Evolutionary conservation across 2,329 filamentous ascomycete species (phyloP).

Genomic region (Penicillium frequentans): DNA sequence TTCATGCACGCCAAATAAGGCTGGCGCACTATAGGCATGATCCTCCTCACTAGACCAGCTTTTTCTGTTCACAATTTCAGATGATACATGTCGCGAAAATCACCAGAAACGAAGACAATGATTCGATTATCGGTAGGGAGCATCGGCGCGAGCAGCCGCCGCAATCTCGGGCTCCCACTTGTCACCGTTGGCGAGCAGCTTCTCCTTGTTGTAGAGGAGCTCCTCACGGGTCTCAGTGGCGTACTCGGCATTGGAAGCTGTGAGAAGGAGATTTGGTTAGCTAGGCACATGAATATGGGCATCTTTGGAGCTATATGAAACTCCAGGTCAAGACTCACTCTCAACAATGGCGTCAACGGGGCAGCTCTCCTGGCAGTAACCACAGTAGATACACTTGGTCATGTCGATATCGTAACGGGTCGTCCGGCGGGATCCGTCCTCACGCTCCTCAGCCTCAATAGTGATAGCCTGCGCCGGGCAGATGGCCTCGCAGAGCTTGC

Average conservation of each 20-base stretch:
- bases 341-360: constrained; percentile 93
- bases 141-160: constrained; percentile 86
- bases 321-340: constrained; percentile 47
- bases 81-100: neutral
- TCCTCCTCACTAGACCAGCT: constrained; percentile 6
- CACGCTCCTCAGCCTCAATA: constrained; percentile 97
- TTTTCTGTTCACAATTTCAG: constrained; percentile 4
- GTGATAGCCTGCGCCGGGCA: constrained; percentile 98
- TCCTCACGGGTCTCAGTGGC: constrained; percentile 83
- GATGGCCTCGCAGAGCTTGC: constrained; percentile 98
- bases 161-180: constrained; percentile 98
- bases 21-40: constrained; percentile 3
- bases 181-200: constrained; percentile 83
- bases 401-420: constrained; percentile 99
- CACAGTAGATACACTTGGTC: constrained; percentile 99
- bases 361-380: constrained; percentile 98
- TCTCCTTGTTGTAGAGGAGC: constrained; percentile 97
- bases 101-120: neutral
- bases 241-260: constrained; percentile 71
- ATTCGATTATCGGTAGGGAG: constrained; percentile 73
- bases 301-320: neutral
- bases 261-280: constrained; percentile 1
- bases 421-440: constrained; percentile 90
- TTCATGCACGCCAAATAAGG: constrained; percentile 12
- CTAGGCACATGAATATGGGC: constrained; percentile 1